phyloP scores from a whole-genome alignment of 1,139 yeast species.

The Yamadazyma taylorii region DNA sequence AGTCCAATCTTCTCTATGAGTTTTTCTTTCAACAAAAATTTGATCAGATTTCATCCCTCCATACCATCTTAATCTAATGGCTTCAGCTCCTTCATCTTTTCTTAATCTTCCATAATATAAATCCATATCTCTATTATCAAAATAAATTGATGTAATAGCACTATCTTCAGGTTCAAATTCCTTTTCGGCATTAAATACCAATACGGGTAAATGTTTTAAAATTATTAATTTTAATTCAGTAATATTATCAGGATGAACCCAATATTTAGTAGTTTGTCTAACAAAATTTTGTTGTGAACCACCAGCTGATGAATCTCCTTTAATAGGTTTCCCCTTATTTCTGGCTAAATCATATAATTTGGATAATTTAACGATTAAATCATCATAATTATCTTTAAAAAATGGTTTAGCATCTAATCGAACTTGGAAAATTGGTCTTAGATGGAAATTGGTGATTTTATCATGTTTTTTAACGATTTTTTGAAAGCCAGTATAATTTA shows the following conservation, averaged over 20 bases:
- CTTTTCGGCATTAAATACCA: slow-evolving; percentile 93
- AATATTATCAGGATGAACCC: slow-evolving; percentile 99
- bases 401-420: slow-evolving; percentile 92
- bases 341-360: slow-evolving; percentile 89
- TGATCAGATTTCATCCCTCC: slow-evolving; percentile 96
- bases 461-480: slow-evolving; percentile 96
- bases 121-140: slow-evolving; percentile 85
- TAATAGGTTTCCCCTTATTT: slow-evolving; percentile 91
- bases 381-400: slow-evolving; percentile 91
- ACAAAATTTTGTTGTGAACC: slow-evolving; percentile 97
- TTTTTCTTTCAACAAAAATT: slow-evolving; percentile 93
- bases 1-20: slow-evolving; percentile 99
- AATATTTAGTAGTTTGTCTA: slow-evolving; percentile 95
- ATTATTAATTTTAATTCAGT: slow-evolving; percentile 94
- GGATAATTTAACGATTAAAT: slow-evolving; percentile 82
- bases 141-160: slow-evolving; percentile 95
- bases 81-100: slow-evolving; percentile 98
- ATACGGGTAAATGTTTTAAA: slow-evolving; percentile 90
- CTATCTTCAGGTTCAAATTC: slow-evolving; percentile 93
- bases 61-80: slow-evolving; percentile 96
- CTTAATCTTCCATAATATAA: slow-evolving; percentile 90
- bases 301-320: slow-evolving; percentile 95
- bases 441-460: slow-evolving; percentile 77
- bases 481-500: slow-evolving; percentile 95
- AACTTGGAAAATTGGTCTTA: slow-evolving; percentile 91